Evolutionary conservation across 345 rosid species (phyloP).

Genomic region (Brassica juncea): DNA sequence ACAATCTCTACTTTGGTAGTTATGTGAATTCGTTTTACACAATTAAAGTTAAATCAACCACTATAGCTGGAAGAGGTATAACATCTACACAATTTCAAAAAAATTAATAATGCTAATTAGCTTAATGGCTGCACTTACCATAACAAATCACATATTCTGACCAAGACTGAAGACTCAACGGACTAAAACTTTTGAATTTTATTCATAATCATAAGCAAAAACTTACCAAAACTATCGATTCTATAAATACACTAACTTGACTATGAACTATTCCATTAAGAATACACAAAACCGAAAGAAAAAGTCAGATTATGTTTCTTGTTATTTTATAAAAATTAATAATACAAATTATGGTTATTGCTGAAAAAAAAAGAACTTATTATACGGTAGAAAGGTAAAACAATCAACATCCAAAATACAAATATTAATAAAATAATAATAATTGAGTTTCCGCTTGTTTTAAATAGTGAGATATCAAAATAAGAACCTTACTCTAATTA

Average conservation of each 20-base stretch:
- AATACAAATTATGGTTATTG: not conserved
- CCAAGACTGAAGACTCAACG: not conserved
- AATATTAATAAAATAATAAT: too few species aligned
- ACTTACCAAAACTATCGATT: conserved; percentile 6
- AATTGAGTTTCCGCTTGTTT: not conserved
- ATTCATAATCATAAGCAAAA: not conserved
- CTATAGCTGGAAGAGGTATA: not conserved
- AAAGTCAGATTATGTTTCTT: not conserved
- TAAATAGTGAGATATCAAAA: not conserved
- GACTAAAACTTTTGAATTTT: conserved; percentile 1
- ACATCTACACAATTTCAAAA: not conserved
- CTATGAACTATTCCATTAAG: not conserved
- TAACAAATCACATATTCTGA: conserved; percentile 3
- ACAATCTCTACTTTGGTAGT: not conserved
- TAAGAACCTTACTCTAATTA: not conserved
- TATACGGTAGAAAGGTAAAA: not conserved
- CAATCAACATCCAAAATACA: too few species aligned
- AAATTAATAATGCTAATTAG: conserved; percentile 3
- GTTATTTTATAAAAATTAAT: not conserved
- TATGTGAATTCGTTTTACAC: not conserved
- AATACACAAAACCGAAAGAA: not conserved
- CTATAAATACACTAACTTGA: not conserved
- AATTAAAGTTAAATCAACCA: conserved; percentile 5
- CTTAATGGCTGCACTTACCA: conserved; percentile 17
- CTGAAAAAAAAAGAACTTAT: not conserved